Percentiles rank a stretch among this genome's conserved stretches.
Evolutionary conservation across 768 basidiomycete species (phyloP).

Genomic region (Podaxis carcinomalis): DNA sequence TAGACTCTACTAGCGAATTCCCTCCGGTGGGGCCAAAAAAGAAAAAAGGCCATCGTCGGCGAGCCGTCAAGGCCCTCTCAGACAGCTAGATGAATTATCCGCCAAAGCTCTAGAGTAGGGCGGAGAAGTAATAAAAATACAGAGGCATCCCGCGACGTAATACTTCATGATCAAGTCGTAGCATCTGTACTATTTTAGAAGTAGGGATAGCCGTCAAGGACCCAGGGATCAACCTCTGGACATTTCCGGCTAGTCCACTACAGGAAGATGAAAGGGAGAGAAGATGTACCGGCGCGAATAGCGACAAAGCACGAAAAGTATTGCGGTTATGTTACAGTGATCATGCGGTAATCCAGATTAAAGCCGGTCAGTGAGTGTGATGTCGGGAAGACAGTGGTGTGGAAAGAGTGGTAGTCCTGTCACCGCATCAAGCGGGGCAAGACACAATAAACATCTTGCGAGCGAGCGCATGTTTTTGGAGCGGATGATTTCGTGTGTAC

Average conservation of each 20-base stretch:
- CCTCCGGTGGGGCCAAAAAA: background rate
- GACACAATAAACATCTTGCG: background rate
- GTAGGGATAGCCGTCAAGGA: background rate
- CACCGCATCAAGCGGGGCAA: background rate
- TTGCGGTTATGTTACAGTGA: conserved; percentile 1
- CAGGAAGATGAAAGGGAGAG: background rate
- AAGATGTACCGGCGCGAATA: background rate
- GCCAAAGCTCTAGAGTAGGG: conserved; percentile 4
- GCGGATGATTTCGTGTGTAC: background rate
- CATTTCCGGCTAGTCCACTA: background rate
- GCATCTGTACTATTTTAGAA: conserved; percentile 4
- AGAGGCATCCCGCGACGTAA: conserved; percentile 14
- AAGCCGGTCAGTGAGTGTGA: background rate
- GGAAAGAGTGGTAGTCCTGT: conserved; percentile 6
- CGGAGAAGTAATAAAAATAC: background rate
- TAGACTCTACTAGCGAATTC: background rate
- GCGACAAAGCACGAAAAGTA: background rate
- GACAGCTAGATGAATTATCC: background rate
- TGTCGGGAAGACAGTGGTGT: background rate
- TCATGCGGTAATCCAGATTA: background rate
- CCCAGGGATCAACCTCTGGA: background rate
- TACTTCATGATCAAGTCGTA: conserved; percentile 17
- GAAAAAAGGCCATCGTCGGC: background rate
- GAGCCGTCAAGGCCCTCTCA: conserved; percentile 1
- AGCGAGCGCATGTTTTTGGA: background rate